Base-by-base conservation (phyloP, 2,329 filamentous ascomycete genomes). In the Aureobasidium pullulans region DNA sequence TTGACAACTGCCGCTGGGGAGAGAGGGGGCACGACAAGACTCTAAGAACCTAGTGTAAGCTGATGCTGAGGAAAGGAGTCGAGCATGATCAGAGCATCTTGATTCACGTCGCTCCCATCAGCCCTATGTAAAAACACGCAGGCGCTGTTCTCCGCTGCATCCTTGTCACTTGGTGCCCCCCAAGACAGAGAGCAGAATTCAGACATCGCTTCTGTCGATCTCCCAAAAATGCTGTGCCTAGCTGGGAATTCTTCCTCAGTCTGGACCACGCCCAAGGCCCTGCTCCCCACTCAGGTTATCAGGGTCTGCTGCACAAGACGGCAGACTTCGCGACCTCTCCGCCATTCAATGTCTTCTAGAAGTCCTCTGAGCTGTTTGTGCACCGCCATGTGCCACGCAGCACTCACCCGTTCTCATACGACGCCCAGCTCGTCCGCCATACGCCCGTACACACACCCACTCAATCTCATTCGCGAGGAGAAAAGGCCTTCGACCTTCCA, bases 61-160 rank as follows among this genome's bases (percentile, higher is more conserved):
- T 57, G 52, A 57, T 57, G 52, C 39, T 57, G 16, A 28, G 42
- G 56, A 58, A 58, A 58, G 56, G 46, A 58, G 56, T 37, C 44
- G 46, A 48, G 34, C 56, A 32, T 40, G 23, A 34, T 15, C 48
- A 36, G 11, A 47, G 28, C 16, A 29, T 29, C 16, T 49, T 39
- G 43, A 50, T 50, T 32, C 39, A 44, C 34, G 29, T 52, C 48
- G 34, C 34, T 52, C 37, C 36, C 49, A 39, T 54, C 50, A 54
- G 50, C 50, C 50, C 50, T 54, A 54, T 54, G 50, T 23, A 52
- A 43, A 42, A 42, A 52, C 19, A 39, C 37, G 23, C 49, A 54
- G 37, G 39, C 50, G 50, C 50, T 52, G 49, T 11, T 40, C 49
- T 40, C 49, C 37, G 23, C 34, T 23, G 50, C 48, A 39, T 29